Evolutionary conservation across 2,329 filamentous ascomycete species (phyloP).

Genomic region (Alternaria sp.): DNA sequence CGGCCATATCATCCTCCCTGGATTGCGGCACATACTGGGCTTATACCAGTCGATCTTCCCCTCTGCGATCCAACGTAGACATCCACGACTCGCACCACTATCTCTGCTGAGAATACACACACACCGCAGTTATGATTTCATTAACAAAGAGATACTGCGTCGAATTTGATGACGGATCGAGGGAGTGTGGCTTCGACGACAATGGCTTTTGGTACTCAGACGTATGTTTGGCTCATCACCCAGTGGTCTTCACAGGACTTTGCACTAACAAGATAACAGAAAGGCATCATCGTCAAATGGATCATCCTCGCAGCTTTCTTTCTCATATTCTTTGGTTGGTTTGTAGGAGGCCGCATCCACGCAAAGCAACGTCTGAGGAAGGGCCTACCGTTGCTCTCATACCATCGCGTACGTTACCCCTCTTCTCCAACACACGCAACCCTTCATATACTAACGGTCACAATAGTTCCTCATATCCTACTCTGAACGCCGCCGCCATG

Average conservation of each 20-base stretch:
- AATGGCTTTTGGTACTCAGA: constrained; percentile 44
- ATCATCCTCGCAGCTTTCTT: constrained; percentile 69
- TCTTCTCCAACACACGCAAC: neutral
- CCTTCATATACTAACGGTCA: neutral
- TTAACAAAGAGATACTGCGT: constrained; percentile 39
- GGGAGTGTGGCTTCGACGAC: constrained; percentile 39
- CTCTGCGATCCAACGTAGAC: neutral
- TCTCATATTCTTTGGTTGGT: constrained; percentile 64
- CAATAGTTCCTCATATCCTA: constrained; percentile 53
- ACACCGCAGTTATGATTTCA: constrained; percentile 30
- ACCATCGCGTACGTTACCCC: constrained; percentile 63
- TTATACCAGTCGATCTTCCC: constrained; percentile 4
- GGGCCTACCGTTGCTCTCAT: constrained; percentile 69
- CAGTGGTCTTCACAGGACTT: neutral
- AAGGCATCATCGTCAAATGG: constrained; percentile 73
- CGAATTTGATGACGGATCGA: constrained; percentile 30
- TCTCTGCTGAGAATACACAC: neutral
- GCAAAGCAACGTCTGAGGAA: constrained; percentile 70
- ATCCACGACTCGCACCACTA: neutral
- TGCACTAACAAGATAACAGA: constrained; percentile 51
- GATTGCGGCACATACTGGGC: constrained; percentile 6
- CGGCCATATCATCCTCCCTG: constrained; percentile 1
- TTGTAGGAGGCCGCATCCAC: constrained; percentile 73
- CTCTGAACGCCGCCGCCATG: constrained; percentile 43
- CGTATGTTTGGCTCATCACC: constrained; percentile 23